Conservation (phyloP, 1,139 yeast species). For the Geotrichum histeridarum region DNA sequence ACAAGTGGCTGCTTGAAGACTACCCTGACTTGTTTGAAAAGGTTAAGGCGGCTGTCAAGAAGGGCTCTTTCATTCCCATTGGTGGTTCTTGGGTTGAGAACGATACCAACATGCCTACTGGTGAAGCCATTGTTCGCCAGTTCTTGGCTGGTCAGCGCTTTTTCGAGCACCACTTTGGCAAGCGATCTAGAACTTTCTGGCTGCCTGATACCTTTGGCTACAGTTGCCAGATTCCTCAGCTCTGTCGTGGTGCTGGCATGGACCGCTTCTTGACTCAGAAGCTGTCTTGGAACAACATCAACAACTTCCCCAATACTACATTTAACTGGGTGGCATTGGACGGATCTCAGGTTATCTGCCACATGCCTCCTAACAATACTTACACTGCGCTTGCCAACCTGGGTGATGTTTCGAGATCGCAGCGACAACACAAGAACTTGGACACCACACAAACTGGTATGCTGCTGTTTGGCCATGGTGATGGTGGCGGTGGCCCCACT, state of each 20-base stretch:
- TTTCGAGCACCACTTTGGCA: conserved; percentile 72
- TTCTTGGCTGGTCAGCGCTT: conserved; percentile 86
- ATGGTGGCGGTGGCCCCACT: conserved; percentile 98
- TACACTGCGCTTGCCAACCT: conserved; percentile 90
- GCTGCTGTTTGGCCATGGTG: conserved; percentile 86
- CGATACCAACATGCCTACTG: conserved; percentile 89
- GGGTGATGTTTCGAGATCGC: conserved; percentile 83
- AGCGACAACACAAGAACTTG: conserved; percentile 74
- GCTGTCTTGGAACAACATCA: conserved; percentile 92
- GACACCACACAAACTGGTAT: conserved; percentile 71
- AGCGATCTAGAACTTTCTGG: conserved; percentile 75
- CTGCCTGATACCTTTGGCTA: conserved; percentile 97
- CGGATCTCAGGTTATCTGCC: conserved; percentile 87
- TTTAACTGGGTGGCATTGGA: conserved; percentile 95
- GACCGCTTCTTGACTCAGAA: conserved; percentile 86
- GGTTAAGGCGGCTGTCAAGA: conserved; percentile 59
- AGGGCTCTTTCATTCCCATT: conserved; percentile 76
- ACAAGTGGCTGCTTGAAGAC: conserved; percentile 79
- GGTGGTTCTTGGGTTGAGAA: conserved; percentile 99
- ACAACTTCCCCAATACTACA: conserved; percentile 79
- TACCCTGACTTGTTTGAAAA: conserved; percentile 73
- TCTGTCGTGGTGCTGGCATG: conserved; percentile 80
- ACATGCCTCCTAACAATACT: conserved; percentile 97
- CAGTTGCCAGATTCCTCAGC: conserved; percentile 89
- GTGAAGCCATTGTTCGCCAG: conserved; percentile 86